These are phyloP conservation scores for Ceratocystis papillata DNA, from an alignment of 2,329 filamentous ascomycete species.

Conservation along the genomic window DNA sequence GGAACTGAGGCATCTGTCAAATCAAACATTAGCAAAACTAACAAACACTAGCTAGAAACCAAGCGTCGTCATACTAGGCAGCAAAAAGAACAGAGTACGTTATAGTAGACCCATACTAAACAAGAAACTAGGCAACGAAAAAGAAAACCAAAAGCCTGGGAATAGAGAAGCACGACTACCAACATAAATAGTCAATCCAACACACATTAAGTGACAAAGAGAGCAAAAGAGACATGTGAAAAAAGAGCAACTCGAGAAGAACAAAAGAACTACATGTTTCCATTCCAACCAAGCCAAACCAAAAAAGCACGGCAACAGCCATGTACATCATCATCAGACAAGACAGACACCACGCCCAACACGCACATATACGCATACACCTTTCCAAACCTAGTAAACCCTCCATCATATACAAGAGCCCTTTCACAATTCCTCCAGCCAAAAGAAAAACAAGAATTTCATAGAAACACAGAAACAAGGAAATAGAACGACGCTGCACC, in stretches of 20 bases:
- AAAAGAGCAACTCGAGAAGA: background rate
- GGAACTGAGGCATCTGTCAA: too few relatives aligned
- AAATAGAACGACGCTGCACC: conserved; percentile 10
- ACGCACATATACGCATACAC: background rate
- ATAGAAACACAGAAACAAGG: background rate
- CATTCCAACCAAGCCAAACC: background rate
- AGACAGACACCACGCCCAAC: background rate
- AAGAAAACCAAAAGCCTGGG: background rate
- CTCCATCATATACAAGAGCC: background rate
- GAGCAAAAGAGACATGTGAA: background rate
- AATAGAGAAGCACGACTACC: background rate
- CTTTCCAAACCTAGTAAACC: background rate
- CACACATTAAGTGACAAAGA: background rate
- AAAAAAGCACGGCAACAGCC: background rate
- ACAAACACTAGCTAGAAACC: too few relatives aligned
- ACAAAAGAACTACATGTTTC: conserved; percentile 3
- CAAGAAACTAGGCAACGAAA: background rate
- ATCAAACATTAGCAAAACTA: too few relatives aligned
- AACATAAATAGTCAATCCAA: background rate
- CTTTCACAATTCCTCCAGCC: background rate
- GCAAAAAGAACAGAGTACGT: too few relatives aligned
- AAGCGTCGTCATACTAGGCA: too few relatives aligned
- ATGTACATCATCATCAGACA: background rate
- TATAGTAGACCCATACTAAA: too few relatives aligned
- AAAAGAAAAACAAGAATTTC: background rate